Evolutionary conservation across 2,329 filamentous ascomycete genomes (phyloP).

Genomic region (Trichophyton verrucosum): DNA sequence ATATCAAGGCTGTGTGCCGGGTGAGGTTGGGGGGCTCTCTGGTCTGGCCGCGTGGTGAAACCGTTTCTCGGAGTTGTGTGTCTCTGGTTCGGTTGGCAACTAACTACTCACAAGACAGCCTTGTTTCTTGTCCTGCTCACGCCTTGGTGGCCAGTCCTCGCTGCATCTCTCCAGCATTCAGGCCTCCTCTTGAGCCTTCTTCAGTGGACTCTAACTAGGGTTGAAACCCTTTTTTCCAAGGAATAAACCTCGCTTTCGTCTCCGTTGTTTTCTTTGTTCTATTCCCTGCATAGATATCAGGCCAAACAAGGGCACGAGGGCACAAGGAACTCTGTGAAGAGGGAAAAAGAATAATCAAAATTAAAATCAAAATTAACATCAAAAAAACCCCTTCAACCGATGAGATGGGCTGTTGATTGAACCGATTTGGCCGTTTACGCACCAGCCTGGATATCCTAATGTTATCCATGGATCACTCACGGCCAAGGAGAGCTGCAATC

Average conservation of each 20-base stretch:
- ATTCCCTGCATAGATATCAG: background rate
- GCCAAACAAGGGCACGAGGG: background rate
- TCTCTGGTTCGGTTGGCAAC: no score
- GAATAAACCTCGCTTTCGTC: background rate
- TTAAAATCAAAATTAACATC: no score
- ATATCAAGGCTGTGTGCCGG: no score
- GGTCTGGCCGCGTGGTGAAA: no score
- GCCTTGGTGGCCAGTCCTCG: background rate
- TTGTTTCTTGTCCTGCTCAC: background rate
- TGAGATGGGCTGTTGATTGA: background rate
- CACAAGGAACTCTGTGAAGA: background rate
- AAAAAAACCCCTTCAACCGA: background rate
- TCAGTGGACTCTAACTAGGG: background rate
- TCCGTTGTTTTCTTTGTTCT: background rate
- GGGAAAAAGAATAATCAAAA: no score
- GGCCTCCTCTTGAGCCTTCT: background rate
- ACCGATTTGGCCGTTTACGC: background rate
- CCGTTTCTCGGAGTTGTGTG: no score
- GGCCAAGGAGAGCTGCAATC: constrained; percentile 7
- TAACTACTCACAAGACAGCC: no score
- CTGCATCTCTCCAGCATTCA: background rate
- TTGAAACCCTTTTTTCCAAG: background rate
- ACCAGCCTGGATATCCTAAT: background rate
- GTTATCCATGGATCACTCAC: background rate
- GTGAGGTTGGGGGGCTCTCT: no score